Base-by-base conservation (phyloP, 2,329 filamentous ascomycete species). In the Penicillium sp. region DNA sequence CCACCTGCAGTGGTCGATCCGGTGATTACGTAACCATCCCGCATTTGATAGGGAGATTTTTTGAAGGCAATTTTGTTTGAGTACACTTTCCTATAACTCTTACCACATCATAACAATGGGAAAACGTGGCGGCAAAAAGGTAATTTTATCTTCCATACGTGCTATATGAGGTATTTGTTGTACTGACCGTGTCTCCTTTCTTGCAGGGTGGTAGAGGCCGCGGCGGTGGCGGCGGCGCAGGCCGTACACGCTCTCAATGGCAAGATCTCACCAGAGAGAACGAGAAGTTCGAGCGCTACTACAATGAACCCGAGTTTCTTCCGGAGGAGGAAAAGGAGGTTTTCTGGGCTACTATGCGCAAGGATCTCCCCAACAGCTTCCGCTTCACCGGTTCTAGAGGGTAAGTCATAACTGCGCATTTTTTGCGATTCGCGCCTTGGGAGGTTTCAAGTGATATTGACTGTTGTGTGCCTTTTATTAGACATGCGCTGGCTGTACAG, bases 321-420 rank as follows among this genome's bases (percentile, higher is more conserved):
- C 83, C 89, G 0, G 89, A 92, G 49, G 86, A 88, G 45, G 93
- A 97, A 78, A 86, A 85, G 69, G 81, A 86, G 56, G 82, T 84
- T 10, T 97, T 97, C 77, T 99, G 94, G 94, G 83, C 84, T 38
- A 86, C 89, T 0, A 80, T 97, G 73, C 86, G 87, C 69, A 86
- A 88, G 63, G 93, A 97, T 72, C 81, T 99, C 50, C 94, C 94
- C 55, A 97, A 97, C 79, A 97, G 93, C 77, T 99, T 97, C 81
- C 87, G 94, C 61, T 99, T 99, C 78, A 96, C 92, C 59, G 94
- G 94, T 38, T 97, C 92, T 47, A 96, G 93, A 82, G 90, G 91
- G 88, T 91, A 81, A 58, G 77, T 75, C 47, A n/a, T 13, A 36
- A 59, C 49, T 19, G 17, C 19, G 6, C 19, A 15, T 29, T 25